Base-by-base conservation (phyloP, 371 early-diverging fungal genomes). In the Sporodiniella umbellata region DNA sequence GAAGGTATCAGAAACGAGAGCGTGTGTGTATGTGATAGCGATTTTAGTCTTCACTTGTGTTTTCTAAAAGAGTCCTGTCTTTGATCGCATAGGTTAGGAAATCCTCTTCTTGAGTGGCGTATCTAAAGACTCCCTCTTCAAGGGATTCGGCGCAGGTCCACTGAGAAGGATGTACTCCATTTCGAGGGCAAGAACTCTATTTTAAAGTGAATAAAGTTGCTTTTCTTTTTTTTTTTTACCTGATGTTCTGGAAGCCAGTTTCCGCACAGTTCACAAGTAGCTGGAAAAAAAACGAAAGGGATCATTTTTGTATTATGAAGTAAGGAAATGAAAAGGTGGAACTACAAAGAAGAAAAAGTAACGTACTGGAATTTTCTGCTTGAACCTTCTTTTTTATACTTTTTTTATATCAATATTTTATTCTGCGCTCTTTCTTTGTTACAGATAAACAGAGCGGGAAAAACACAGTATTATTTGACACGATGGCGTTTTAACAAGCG, bases 221-320 rank as follows among this genome's bases (percentile, higher is more conserved):
- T 1, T 38, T 47, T 19, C 8, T 33, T 5, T 40, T 26, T 28
- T 39, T 14, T 49, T 14, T 39, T 39, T 52, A 52, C 53, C 37
- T 24, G 17, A 35, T 52, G 53, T 12, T 0, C 0, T 25, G 53
- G 53, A 0, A 52, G 3, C 53, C 53, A 52, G 11, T n/a, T 0
- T 19, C 53, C 53, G 17, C 53, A 52, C 25, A 52, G 35, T 52
- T 52, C 53, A 52, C 53, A 52, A 37, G 53, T 52, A 45, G 53
- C 53, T 44, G 53, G 53, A 15, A 31, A 33, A 44, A 14, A 24
- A 33, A 44, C 15, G n/a, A 44, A 22, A 17, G 44, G 45, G 1
- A 18, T 30, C 50, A 50, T 50, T 28, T 28, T n/a, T n/a, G n/a
- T 6, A 38, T 38, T 38, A 38, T 38, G 43, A 11, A 28, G 30